Evolutionary conservation across 768 basidiomycete species (phyloP).

Genomic region (Kwoniella newhampshirensis): DNA sequence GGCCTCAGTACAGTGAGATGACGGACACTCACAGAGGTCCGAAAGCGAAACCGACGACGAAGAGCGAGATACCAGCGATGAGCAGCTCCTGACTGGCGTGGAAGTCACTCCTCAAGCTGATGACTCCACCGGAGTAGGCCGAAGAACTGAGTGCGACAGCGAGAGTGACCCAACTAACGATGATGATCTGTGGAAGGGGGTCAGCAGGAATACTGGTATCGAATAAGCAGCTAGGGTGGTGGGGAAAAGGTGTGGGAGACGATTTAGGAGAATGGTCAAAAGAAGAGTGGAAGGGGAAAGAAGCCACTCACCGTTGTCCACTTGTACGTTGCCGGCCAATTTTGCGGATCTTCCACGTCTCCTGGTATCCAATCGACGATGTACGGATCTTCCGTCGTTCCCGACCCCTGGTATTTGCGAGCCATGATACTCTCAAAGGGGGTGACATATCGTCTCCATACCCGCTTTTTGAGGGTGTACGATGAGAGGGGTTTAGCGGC

Average conservation of each 20-base stretch:
- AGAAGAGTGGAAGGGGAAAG: neutral
- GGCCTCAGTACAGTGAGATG: too few relatives aligned
- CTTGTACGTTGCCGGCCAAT: constrained; percentile 41
- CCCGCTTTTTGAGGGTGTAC: constrained; percentile 35
- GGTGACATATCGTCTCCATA: constrained; percentile 44
- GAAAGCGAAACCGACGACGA: constrained; percentile 55
- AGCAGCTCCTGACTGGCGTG: constrained; percentile 36
- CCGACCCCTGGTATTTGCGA: constrained; percentile 44
- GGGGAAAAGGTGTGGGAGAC: too few relatives aligned
- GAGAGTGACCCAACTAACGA: constrained; percentile 41
- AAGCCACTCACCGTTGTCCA: constrained; percentile 30
- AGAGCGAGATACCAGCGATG: constrained; percentile 40
- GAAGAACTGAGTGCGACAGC: constrained; percentile 45
- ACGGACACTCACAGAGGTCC: constrained; percentile 41
- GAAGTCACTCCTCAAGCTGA: constrained; percentile 27
- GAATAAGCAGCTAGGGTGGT: too few relatives aligned
- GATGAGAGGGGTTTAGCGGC: constrained; percentile 18
- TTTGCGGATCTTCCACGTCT: constrained; percentile 50
- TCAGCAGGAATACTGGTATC: too few relatives aligned
- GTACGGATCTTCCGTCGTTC: constrained; percentile 48
- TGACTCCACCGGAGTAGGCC: constrained; percentile 45
- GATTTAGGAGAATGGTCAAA: neutral
- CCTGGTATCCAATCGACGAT: constrained; percentile 50
- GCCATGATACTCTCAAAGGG: constrained; percentile 39
- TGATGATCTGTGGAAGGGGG: constrained; percentile 27